Base-by-base conservation (phyloP, 148 eudicot species). In the Pouteria glomerata region DNA sequence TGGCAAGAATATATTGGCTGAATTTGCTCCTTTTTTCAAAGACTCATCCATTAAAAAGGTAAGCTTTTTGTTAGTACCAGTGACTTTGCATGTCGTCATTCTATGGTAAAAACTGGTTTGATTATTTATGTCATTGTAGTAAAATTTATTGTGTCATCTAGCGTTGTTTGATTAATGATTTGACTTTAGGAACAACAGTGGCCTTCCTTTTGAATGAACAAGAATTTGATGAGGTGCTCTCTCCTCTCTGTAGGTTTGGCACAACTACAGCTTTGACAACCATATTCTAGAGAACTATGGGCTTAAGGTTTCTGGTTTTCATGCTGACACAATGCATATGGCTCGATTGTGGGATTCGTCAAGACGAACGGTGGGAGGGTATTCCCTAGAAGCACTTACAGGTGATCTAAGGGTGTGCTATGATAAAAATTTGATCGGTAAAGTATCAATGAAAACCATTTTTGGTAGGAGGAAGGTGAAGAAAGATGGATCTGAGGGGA, bases 261-360 rank as follows among this genome's bases (percentile, higher is more conserved):
- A 95, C 85, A 95, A 95, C 72, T 95, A 92, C 81, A 95, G 99
- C 83, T 95, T 95, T 81, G 99, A 95, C 78, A 85, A 83, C 83
- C 99, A 95, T 73, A 79, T 95, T 58, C 56, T 95, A 77, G 90
- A 91, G 76, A 95, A 92, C 75, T 88, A 92, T 63, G 99, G 92
- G 61, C 74, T 95, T 39, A 87, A 85, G 73, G 59, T 86, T 21
- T 81, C 88, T 71, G 99, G 97, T 45, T 92, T 95, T 81, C 89
- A 85, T 81, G 99, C 97, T 78, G 99, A 95, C 79, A 95, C 99
- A 31, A 95, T 95, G 99, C 99, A 95, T 82, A 88, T 95, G 97
- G 99, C 99, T 56, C 94, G 97, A 33, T 70, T 95, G 68, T 95
- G 97, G 97, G 86, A 95, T 80, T 91, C 99, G 35, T 86, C 94